phyloP scores from a whole-genome alignment of 208 protist species.

The Leishmania tarentolae region DNA sequence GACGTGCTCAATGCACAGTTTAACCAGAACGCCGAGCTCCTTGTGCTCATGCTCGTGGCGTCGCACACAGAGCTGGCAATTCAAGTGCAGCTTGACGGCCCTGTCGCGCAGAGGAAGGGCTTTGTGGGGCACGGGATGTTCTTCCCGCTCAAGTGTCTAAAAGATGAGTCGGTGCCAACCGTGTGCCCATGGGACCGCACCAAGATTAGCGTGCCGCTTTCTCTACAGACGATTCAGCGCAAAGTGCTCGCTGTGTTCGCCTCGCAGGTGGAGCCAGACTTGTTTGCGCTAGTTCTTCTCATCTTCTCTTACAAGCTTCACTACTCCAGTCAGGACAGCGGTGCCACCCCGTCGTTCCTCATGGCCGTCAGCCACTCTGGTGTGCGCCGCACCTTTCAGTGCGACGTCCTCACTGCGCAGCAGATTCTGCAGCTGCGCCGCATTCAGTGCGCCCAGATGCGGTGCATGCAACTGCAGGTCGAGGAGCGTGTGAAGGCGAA shows the following conservation, averaged over 20 bases:
- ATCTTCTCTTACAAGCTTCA: constrained; percentile 54
- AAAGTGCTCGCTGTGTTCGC: constrained; percentile 67
- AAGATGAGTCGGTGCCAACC: constrained; percentile 64
- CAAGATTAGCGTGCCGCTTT: constrained; percentile 68
- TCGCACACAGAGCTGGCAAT: constrained; percentile 71
- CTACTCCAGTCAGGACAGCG: constrained; percentile 33
- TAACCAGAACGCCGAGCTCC: constrained; percentile 43
- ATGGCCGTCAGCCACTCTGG: constrained; percentile 52
- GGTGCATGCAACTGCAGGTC: constrained; percentile 61
- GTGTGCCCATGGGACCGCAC: constrained; percentile 60
- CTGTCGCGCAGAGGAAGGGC: constrained; percentile 46
- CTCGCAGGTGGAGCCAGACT: constrained; percentile 49
- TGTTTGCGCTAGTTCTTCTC: constrained; percentile 71
- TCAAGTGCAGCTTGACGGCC: constrained; percentile 56
- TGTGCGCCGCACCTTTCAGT: constrained; percentile 47
- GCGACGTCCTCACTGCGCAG: constrained; percentile 57
- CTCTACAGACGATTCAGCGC: constrained; percentile 59
- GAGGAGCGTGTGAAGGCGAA: constrained; percentile 37
- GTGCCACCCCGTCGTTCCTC: constrained; percentile 17
- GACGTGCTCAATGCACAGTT: constrained; percentile 65
- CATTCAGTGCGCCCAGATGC: constrained; percentile 65
- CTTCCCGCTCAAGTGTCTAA: constrained; percentile 57
- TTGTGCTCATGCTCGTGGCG: constrained; percentile 54
- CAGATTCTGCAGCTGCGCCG: constrained; percentile 76
- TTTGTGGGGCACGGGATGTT: constrained; percentile 71